Evolutionary conservation across 1,284 basidiomycete genomes (phyloP), one percentile per base, ranked within the genome.

Genomic region (Rhodofomes roseus): DNA sequence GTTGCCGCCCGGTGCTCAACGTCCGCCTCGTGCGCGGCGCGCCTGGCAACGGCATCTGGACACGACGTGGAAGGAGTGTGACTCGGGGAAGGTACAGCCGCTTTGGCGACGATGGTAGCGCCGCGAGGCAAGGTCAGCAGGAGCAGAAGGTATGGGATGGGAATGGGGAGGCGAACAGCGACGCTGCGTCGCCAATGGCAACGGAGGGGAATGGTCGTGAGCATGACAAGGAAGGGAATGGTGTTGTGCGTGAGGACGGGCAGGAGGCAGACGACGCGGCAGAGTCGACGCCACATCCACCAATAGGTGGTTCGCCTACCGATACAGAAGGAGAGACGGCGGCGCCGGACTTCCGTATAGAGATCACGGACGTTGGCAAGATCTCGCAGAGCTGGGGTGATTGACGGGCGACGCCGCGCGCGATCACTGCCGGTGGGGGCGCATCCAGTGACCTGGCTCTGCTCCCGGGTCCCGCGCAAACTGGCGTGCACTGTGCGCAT

Each of bases 341-440:
- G n/a, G 62, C 62, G 41, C 59, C 63, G 16, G 62, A 63, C n/a
- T 66, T 70, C 62, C 63, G 59, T 40, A 66, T 68, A 46, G 59
- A 63, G 56, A 62, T 71, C 48, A 64, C 65, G 53, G 68, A 66
- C 56, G 68, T 71, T 44, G 71, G 70, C 40, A 70, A 68, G 53
- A 68, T 72, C 55, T 65, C 71, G 22, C 66, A 70, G 57, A 72
- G 71, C 60, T 72, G 71, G 71, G 69, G 69, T 46, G 71, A 72
- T 55, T 71, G 60, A 68, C 9, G 16, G 36, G 23, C 36, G 8
- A 52, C 50, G 29, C 41, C 43, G 23, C 43, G 4, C n/a, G 23
- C 9, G 43, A 18, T 23, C 37, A 14, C 20, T 44, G 43, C 11
- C 23, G 14, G 43, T 14, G 43, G n/a, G 16, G 46, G 18, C 25